Evolutionary conservation across 257 asterid genomes (phyloP).

Genomic region (Solanum piurae): DNA sequence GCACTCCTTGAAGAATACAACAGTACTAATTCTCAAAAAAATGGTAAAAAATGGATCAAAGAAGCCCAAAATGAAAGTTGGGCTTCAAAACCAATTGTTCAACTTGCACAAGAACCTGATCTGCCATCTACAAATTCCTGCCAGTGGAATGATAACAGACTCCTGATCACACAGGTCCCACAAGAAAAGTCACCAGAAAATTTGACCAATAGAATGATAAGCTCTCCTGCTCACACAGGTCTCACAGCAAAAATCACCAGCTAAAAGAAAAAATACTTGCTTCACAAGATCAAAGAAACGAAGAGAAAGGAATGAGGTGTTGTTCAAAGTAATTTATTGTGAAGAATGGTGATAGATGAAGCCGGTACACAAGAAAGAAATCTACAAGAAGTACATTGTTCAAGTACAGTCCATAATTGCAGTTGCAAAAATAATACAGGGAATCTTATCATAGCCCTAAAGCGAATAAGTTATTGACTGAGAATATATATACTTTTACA

Average conservation of each 20-base stretch:
- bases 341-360: background rate
- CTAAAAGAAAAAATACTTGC: background rate
- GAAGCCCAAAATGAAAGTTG: background rate
- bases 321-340: background rate
- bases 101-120: background rate
- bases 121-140: background rate
- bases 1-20: background rate
- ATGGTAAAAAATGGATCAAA: too few species aligned
- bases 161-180: background rate
- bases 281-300: background rate
- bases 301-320: background rate
- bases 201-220: background rate
- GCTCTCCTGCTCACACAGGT: background rate
- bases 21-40: background rate
- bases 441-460: background rate
- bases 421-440: background rate
- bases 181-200: background rate
- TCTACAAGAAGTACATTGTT: background rate
- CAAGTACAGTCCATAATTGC: background rate
- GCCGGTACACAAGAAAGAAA: background rate
- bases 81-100: background rate
- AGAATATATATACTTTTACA: background rate
- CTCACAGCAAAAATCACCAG: background rate
- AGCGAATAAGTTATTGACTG: background rate
- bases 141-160: background rate